Evolutionary conservation across 2,329 filamentous ascomycete genomes (phyloP).

Genomic region (Paecilomyces dactylethromorphus): DNA sequence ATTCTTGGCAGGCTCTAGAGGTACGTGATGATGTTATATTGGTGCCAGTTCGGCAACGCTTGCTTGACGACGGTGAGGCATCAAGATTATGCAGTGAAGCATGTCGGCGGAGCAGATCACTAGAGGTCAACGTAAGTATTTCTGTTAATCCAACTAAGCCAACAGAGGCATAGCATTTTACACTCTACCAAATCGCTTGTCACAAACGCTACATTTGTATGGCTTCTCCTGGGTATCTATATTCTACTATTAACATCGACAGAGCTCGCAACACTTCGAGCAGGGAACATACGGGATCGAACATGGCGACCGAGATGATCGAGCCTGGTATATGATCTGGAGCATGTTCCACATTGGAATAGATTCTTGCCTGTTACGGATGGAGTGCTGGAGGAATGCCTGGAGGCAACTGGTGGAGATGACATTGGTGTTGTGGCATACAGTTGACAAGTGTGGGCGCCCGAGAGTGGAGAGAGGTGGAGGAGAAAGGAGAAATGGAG

Average conservation of each 20-base stretch:
- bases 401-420: too few species aligned
- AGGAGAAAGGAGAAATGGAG: too few species aligned
- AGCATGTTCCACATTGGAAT: conserved; percentile 7
- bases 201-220: conserved; percentile 21
- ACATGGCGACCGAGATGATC: conserved; percentile 29
- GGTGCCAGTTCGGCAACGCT: conserved; percentile 1
- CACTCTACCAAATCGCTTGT: conserved; percentile 24
- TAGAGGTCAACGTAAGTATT: too few species aligned
- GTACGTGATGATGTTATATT: conserved; percentile 12
- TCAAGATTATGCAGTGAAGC: conserved; percentile 3
- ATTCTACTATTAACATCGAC: too few species aligned
- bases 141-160: too few species aligned
- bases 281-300: conserved; percentile 23
- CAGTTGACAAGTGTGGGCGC: too few species aligned
- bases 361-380: too few species aligned
- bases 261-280: too few species aligned
- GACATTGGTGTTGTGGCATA: too few species aligned
- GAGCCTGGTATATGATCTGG: conserved; percentile 18
- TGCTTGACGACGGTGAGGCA: conserved; percentile 16
- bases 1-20: conserved; percentile 19
- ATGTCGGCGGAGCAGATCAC: conserved; percentile 13
- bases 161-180: conserved; percentile 7
- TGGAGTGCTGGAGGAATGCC: too few species aligned
- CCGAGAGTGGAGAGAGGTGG: too few species aligned
- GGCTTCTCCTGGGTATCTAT: conserved; percentile 28